Conservation (phyloP, 352 stramenopile genomes). For the Pythium vanterpoolii region DNA sequence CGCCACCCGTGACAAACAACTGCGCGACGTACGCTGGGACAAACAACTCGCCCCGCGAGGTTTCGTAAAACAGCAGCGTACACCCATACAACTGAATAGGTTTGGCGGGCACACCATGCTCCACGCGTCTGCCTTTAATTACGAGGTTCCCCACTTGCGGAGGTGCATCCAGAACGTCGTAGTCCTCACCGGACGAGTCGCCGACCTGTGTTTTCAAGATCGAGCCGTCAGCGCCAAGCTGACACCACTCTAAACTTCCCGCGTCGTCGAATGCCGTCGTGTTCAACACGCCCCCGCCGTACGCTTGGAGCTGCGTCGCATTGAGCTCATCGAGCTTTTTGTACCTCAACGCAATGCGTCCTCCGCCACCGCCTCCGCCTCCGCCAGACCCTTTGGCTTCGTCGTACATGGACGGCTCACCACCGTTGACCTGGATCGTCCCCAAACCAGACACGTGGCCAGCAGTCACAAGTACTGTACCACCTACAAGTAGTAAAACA, state of each 20-base stretch:
- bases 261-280: background rate
- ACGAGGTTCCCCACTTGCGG: conserved; percentile 37
- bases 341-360: conserved; percentile 21
- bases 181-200: background rate
- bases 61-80: conserved; percentile 65
- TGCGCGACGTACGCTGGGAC: conserved; percentile 50
- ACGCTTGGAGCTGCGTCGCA: conserved; percentile 20
- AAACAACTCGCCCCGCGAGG: conserved; percentile 43
- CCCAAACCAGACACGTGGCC: conserved; percentile 12
- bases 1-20: conserved; percentile 67
- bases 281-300: conserved; percentile 18
- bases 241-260: conserved; percentile 59
- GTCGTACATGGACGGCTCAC: conserved; percentile 14
- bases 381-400: conserved; percentile 10
- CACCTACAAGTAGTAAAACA: background rate
- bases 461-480: conserved; percentile 15
- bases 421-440: conserved; percentile 22
- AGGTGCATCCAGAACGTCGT: background rate
- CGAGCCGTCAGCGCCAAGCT: conserved; percentile 72
- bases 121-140: conserved; percentile 50
- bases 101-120: conserved; percentile 49
- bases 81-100: conserved; percentile 73
- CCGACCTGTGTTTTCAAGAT: conserved; percentile 44
- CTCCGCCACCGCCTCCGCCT: conserved; percentile 28
- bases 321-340: conserved; percentile 18